These are phyloP conservation scores for Vigna angularis DNA, from an alignment of 306 rosid genomes.

Conservation along the genomic window DNA sequence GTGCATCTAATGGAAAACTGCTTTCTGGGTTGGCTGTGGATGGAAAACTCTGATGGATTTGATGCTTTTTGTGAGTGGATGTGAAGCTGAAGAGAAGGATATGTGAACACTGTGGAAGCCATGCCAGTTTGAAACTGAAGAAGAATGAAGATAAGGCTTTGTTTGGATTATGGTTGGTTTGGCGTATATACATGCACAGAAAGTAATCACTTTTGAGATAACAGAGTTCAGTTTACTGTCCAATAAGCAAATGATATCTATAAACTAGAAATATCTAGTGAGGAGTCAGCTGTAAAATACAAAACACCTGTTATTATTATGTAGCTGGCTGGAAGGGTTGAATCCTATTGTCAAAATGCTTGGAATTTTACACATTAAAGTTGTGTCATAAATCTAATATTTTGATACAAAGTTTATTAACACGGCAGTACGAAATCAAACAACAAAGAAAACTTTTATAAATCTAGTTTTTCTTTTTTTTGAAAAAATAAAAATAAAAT, in stretches of 20 bases:
- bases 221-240: too few relatives aligned
- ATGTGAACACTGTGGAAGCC: constrained; percentile 70
- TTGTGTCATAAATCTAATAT: not conserved
- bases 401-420: not conserved
- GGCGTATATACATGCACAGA: not conserved
- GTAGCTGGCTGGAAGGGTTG: not conserved
- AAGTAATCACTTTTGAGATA: constrained; percentile 17
- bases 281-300: not conserved
- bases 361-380: not conserved
- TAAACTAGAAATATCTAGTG: constrained; percentile 26
- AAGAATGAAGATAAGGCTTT: constrained; percentile 51
- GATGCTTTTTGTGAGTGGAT: constrained; percentile 41
- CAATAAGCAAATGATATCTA: not conserved
- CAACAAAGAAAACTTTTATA: too few relatives aligned
- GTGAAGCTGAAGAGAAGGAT: constrained; percentile 43
- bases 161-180: constrained; percentile 5
- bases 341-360: not conserved
- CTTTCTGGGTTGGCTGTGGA: constrained; percentile 42
- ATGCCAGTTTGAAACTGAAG: constrained; percentile 46
- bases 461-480: too few relatives aligned
- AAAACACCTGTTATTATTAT: not conserved
- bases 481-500: too few relatives aligned
- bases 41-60: constrained; percentile 37
- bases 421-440: not conserved
- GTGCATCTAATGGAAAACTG: constrained; percentile 55